phyloP scores from a whole-genome alignment of 768 basidiomycete genomes.

The Tulasnella sp. region DNA sequence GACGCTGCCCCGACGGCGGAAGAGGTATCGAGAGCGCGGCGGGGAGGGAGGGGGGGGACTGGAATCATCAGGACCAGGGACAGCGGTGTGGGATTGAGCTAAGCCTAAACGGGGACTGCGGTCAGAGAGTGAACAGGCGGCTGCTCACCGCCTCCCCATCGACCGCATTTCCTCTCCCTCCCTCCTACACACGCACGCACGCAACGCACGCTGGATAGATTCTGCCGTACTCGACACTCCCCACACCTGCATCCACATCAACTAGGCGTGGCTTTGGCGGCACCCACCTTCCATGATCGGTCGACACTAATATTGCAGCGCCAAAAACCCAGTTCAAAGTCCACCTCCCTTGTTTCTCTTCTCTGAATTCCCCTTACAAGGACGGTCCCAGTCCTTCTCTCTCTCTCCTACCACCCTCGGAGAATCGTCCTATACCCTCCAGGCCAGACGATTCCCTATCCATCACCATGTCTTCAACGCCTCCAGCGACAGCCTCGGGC shows the following conservation, averaged over 20 bases:
- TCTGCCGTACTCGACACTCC: not conserved
- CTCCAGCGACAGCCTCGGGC: constrained; percentile 1
- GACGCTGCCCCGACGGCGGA: not conserved
- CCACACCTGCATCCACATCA: not conserved
- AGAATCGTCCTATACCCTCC: not conserved
- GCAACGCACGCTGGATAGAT: not conserved
- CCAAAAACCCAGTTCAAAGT: constrained; percentile 3
- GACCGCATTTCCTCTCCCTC: not conserved
- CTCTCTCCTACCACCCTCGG: not conserved
- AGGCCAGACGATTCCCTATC: not conserved
- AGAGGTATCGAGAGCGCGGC: not conserved
- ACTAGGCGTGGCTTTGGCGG: not conserved
- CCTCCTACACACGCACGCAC: not conserved
- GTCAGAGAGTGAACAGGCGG: constrained; percentile 1
- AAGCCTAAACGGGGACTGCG: constrained; percentile 6
- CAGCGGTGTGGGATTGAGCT: not conserved
- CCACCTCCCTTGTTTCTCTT: constrained; percentile 1
- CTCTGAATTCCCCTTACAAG: not conserved
- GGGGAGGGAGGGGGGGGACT: not conserved
- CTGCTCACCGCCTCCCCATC: constrained; percentile 11
- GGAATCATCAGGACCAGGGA: not conserved
- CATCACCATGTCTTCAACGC: not conserved
- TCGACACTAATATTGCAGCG: not conserved
- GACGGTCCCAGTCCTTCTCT: not conserved
- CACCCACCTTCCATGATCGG: constrained; percentile 10